Evolutionary conservation across 805 yeast species (phyloP).

Genomic region (Wickerhamomyces ciferrii): DNA sequence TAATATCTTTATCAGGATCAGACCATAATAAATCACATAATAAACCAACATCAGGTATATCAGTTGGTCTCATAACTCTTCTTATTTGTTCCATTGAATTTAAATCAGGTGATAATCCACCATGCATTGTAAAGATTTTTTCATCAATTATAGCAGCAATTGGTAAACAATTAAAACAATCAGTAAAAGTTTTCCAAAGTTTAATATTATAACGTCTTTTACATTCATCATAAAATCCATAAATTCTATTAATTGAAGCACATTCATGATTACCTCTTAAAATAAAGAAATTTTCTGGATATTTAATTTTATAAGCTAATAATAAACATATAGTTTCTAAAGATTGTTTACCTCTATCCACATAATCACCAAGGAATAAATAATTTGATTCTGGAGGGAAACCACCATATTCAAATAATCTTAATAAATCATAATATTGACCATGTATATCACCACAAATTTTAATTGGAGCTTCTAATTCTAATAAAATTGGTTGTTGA

Average conservation of each 20-base stretch:
- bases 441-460: slow-evolving; percentile 99
- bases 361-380: slow-evolving; percentile 93
- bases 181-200: slow-evolving; percentile 98
- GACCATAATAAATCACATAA: slow-evolving; percentile 97
- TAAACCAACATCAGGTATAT: slow-evolving; percentile 96
- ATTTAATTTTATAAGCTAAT: slow-evolving; percentile 94
- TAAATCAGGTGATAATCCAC: slow-evolving; percentile 95
- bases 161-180: slow-evolving; percentile 97
- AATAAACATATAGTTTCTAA: slow-evolving; percentile 91
- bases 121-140: slow-evolving; percentile 98
- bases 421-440: slow-evolving; percentile 91
- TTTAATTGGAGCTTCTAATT: slow-evolving; percentile 92
- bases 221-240: slow-evolving; percentile 98
- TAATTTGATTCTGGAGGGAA: slow-evolving; percentile 99
- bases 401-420: slow-evolving; percentile 97
- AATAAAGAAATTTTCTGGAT: slow-evolving; percentile 96
- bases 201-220: slow-evolving; percentile 97
- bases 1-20: slow-evolving; percentile 96
- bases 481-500: slow-evolving; percentile 93
- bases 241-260: slow-evolving; percentile 95
- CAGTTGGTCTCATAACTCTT: slow-evolving; percentile 99
- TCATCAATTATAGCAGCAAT: slow-evolving; percentile 98
- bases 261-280: slow-evolving; percentile 98
- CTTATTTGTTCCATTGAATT: slow-evolving; percentile 98
- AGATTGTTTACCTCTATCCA: slow-evolving; percentile 97